These are phyloP conservation scores for Boletellus sp. DNA, from an alignment of 1,284 basidiomycete genomes.

Conservation along the genomic window DNA sequence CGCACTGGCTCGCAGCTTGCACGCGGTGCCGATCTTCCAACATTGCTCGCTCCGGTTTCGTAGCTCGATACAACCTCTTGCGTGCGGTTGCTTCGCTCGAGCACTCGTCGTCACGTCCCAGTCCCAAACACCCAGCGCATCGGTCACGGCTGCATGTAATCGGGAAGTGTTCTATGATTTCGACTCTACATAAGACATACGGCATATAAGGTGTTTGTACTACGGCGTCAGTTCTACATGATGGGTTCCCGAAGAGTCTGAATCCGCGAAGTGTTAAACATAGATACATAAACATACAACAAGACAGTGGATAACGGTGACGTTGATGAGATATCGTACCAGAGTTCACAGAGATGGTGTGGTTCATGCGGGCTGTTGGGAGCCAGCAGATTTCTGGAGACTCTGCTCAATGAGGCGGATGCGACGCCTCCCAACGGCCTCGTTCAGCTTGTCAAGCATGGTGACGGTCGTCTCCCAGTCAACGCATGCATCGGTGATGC, in stretches of 20 bases:
- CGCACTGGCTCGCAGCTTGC: too few relatives aligned
- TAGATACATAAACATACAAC: slow-evolving; percentile 10
- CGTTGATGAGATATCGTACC: not conserved
- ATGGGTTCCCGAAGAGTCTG: not conserved
- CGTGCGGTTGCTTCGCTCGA: too few relatives aligned
- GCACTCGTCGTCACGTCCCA: too few relatives aligned
- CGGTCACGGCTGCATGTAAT: too few relatives aligned
- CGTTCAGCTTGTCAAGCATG: slow-evolving; percentile 76
- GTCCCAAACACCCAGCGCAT: too few relatives aligned
- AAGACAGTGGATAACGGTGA: not conserved
- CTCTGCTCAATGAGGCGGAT: slow-evolving; percentile 33
- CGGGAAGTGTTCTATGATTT: too few relatives aligned
- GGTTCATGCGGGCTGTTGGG: slow-evolving; percentile 14
- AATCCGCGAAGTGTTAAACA: too few relatives aligned
- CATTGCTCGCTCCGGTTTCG: too few relatives aligned
- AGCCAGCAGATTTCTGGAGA: slow-evolving; percentile 30
- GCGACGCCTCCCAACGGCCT: slow-evolving; percentile 40
- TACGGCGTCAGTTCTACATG: slow-evolving; percentile 1
- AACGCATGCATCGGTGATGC: slow-evolving; percentile 92
- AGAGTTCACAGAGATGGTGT: slow-evolving; percentile 16
- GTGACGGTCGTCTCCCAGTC: slow-evolving; percentile 82
- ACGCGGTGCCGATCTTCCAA: too few relatives aligned
- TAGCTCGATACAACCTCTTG: too few relatives aligned
- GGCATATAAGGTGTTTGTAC: too few relatives aligned
- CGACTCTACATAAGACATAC: too few relatives aligned